Percentiles rank a stretch among this genome's conserved stretches.
phyloP scores from a whole-genome alignment of 768 basidiomycete genomes.

The Xerocomellus chrysenteron region DNA sequence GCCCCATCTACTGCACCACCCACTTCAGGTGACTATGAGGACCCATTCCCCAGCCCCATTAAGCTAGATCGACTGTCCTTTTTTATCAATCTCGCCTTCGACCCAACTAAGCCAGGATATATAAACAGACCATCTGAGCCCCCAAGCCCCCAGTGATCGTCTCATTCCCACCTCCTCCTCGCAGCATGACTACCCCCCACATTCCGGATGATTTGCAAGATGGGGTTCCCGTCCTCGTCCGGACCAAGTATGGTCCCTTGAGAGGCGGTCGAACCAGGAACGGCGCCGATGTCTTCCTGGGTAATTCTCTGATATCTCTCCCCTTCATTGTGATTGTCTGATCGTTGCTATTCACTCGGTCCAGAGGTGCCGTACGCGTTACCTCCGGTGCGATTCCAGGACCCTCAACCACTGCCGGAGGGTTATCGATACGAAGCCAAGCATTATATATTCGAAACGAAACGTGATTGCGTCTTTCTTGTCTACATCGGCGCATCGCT shows the following conservation, averaged over 20 bases:
- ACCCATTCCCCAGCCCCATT: background rate
- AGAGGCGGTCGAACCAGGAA: conserved; percentile 60
- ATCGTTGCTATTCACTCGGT: background rate
- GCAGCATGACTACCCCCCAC: background rate
- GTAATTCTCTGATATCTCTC: conserved; percentile 30
- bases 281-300: conserved; percentile 62
- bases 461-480: conserved; percentile 39
- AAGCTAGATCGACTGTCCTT: background rate
- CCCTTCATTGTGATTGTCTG: background rate
- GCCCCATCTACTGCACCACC: background rate
- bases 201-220: conserved; percentile 10
- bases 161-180: background rate
- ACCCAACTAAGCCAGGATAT: background rate
- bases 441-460: conserved; percentile 58
- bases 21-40: background rate
- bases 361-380: conserved; percentile 73
- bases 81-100: background rate
- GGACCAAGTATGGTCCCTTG: conserved; percentile 57
- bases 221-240: conserved; percentile 25
- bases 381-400: conserved; percentile 62
- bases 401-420: conserved; percentile 55
- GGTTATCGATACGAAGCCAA: conserved; percentile 56
- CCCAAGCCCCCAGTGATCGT: background rate
- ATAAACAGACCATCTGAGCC: background rate
- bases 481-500: background rate